These are phyloP conservation scores for Penicillium sp. DNA, from an alignment of 2,329 filamentous ascomycete genomes.

Conservation along the genomic window DNA sequence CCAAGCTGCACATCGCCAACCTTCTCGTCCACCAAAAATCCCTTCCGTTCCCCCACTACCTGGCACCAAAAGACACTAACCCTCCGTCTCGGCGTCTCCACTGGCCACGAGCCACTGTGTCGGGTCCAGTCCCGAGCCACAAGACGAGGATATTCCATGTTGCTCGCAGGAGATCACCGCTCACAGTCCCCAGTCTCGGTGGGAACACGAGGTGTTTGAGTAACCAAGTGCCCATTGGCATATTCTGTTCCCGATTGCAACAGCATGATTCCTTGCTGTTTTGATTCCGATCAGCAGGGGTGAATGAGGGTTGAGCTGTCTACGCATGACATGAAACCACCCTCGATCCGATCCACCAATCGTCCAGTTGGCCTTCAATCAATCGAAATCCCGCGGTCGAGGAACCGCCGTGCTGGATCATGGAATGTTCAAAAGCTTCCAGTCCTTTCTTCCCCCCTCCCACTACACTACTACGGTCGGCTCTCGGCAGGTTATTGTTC, in stretches of 20 bases:
- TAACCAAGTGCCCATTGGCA: background rate
- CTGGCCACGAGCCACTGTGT: conserved; percentile 1
- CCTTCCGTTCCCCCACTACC: no score
- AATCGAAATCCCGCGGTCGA: background rate
- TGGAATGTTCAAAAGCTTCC: background rate
- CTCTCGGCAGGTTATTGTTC: background rate
- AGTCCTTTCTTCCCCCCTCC: background rate
- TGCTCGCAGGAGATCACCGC: background rate
- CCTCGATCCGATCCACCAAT: background rate
- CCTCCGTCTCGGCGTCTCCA: conserved; percentile 4
- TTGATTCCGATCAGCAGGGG: background rate
- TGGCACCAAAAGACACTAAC: no score
- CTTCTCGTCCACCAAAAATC: background rate
- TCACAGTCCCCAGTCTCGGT: background rate
- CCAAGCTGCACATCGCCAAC: background rate
- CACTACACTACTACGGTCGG: background rate
- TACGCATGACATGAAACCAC: background rate
- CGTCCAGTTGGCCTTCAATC: background rate
- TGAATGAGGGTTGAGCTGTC: background rate
- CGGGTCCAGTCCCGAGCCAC: conserved; percentile 3
- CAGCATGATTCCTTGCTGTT: background rate
- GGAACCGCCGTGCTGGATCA: background rate
- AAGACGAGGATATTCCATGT: conserved; percentile 1
- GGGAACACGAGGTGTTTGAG: background rate
- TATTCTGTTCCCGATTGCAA: no score